Conservation (phyloP, 805 yeast genomes). For the Komagataella populi region DNA sequence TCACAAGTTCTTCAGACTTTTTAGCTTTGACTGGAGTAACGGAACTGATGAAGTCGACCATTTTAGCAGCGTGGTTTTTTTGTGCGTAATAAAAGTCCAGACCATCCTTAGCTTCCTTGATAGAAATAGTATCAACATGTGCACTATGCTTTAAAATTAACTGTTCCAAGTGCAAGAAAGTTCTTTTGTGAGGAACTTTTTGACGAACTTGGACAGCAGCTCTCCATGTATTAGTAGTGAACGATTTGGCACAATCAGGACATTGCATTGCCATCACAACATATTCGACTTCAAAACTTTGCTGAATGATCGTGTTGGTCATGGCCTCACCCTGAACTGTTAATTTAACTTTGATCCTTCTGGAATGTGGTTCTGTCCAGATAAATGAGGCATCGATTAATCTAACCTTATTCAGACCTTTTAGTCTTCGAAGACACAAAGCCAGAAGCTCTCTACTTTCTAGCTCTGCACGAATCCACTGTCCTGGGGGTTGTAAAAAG, state of each 20-base stretch:
- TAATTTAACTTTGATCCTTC: slow-evolving; percentile 81
- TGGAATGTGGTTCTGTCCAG: slow-evolving; percentile 99
- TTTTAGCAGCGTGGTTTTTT: slow-evolving; percentile 83
- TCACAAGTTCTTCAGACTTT: slow-evolving; percentile 82
- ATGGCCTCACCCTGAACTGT: slow-evolving; percentile 97
- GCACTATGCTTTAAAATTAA: slow-evolving; percentile 86
- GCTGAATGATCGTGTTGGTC: slow-evolving; percentile 84
- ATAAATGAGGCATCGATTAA: slow-evolving; percentile 87
- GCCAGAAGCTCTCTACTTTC: slow-evolving; percentile 92
- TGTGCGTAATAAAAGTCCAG: slow-evolving; percentile 85
- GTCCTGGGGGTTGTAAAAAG: slow-evolving; percentile 86
- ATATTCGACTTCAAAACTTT: slow-evolving; percentile 87
- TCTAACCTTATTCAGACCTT: slow-evolving; percentile 77
- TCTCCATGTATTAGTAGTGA: slow-evolving; percentile 95
- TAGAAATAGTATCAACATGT: slow-evolving; percentile 85
- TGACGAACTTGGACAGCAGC: slow-evolving; percentile 97
- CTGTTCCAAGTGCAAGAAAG: slow-evolving; percentile 91
- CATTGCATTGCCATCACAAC: slow-evolving; percentile 94
- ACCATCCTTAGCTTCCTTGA: slow-evolving; percentile 88
- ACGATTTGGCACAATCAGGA: slow-evolving; percentile 96
- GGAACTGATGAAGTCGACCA: slow-evolving; percentile 78
- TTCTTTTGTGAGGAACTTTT: slow-evolving; percentile 92
- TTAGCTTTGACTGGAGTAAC: slow-evolving; percentile 78
- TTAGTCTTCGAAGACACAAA: slow-evolving; percentile 73
- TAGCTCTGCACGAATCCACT: slow-evolving; percentile 83